Percentiles rank a stretch among this genome's conserved stretches.
These are phyloP conservation scores for Linum trigynum DNA, from an alignment of 345 rosid species.

Conservation along the genomic window DNA sequence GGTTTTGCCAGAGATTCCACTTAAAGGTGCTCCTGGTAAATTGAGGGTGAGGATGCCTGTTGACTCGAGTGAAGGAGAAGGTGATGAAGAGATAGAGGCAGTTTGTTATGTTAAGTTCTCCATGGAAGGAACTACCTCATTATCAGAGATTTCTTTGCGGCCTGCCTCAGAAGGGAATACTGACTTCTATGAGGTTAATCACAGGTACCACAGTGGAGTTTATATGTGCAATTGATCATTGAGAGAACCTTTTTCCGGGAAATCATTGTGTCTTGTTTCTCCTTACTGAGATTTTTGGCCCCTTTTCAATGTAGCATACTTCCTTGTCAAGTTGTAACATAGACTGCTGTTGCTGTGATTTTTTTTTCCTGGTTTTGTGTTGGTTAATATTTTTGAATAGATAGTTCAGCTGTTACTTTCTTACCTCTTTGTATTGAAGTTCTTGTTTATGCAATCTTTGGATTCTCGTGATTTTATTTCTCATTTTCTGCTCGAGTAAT, in stretches of 20 bases:
- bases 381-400: too few species aligned
- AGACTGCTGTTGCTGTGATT: background rate
- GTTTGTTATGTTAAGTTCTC: conserved; percentile 70
- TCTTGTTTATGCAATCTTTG: too few species aligned
- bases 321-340: too few species aligned
- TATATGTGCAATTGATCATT: conserved; percentile 60
- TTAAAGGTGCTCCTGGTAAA: conserved; percentile 56
- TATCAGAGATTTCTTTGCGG: conserved; percentile 58
- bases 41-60: conserved; percentile 87
- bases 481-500: background rate
- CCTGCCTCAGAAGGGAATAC: conserved; percentile 74
- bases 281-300: background rate
- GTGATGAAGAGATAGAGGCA: conserved; percentile 63
- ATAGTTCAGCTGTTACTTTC: too few species aligned
- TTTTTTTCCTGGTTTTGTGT: background rate
- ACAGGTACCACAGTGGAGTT: conserved; percentile 68
- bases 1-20: conserved; percentile 78
- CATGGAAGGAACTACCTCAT: conserved; percentile 45
- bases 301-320: too few species aligned
- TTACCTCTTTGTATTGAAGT: too few species aligned
- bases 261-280: background rate
- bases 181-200: conserved; percentile 70
- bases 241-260: background rate
- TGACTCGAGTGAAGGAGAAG: conserved; percentile 52
- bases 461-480: background rate